These are phyloP conservation scores for Phytopythium boreale DNA, from an alignment of 352 stramenopile genomes.

Conservation along the genomic window DNA sequence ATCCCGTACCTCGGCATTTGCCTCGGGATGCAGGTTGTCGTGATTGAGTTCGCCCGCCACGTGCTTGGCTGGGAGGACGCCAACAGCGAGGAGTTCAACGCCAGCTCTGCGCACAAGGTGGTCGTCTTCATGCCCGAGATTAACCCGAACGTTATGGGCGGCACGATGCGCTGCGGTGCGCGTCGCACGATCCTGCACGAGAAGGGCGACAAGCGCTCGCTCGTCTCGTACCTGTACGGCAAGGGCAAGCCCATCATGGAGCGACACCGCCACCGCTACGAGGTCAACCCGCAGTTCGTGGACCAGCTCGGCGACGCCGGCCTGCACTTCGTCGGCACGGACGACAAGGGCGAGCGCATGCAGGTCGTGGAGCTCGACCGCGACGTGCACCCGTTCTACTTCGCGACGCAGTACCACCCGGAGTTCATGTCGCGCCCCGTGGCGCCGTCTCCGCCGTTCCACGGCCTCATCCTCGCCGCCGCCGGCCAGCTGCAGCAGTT, in stretches of 20 bases:
- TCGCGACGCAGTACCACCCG: constrained; percentile 99
- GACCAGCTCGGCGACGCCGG: constrained; percentile 87
- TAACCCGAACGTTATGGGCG: constrained; percentile 97
- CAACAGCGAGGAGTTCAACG: constrained; percentile 96
- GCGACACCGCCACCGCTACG: constrained; percentile 98
- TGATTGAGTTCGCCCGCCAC: constrained; percentile 97
- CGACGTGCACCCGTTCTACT: constrained; percentile 98
- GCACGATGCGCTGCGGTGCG: constrained; percentile 99
- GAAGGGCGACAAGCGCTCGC: constrained; percentile 83
- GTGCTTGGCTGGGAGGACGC: constrained; percentile 91
- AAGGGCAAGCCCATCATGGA: constrained; percentile 91
- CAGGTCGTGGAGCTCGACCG: constrained; percentile 97
- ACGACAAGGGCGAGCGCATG: constrained; percentile 97
- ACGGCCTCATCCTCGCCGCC: constrained; percentile 93
- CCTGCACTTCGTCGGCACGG: constrained; percentile 97
- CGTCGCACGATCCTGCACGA: constrained; percentile 93
- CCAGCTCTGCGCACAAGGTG: constrained; percentile 87
- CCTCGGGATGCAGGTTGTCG: constrained; percentile 93
- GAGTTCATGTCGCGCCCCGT: constrained; percentile 98
- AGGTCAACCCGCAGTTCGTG: constrained; percentile 98
- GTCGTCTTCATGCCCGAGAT: constrained; percentile 99
- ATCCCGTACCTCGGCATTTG: constrained; percentile 98
- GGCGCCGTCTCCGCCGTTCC: constrained; percentile 96
- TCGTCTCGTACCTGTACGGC: constrained; percentile 91
- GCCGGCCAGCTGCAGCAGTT: constrained; percentile 71